Evolutionary conservation across 1,284 basidiomycete species (phyloP).

Genomic region (Earliella scabrosa): DNA sequence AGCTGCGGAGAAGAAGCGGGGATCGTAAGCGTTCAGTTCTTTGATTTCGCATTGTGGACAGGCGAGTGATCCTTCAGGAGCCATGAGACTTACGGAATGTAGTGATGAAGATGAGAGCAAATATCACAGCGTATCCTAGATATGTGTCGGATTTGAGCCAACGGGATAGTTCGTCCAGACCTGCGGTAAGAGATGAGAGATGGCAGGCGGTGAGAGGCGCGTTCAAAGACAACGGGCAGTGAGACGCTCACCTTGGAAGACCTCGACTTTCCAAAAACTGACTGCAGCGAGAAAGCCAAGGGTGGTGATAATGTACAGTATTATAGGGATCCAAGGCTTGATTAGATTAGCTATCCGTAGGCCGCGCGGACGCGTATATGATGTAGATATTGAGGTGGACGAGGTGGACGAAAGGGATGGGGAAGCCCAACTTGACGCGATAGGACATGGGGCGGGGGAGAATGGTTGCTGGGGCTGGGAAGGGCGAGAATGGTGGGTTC

Average conservation of each 20-base stretch:
- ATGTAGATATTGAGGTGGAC: conserved; percentile 33
- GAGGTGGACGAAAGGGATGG: conserved; percentile 25
- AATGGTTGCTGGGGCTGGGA: conserved; percentile 25
- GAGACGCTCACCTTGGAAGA: conserved; percentile 64
- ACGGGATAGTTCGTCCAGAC: conserved; percentile 71
- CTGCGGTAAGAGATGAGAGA: conserved; percentile 39
- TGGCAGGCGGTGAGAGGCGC: conserved; percentile 3
- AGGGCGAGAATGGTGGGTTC: conserved; percentile 18
- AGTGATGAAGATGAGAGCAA: conserved; percentile 79
- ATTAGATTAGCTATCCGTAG: conserved; percentile 59
- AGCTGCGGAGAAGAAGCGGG: conserved; percentile 45
- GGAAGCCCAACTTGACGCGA: conserved; percentile 35
- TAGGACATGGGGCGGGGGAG: conserved; percentile 27
- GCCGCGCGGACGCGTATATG: conserved; percentile 52
- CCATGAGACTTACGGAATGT: conserved; percentile 71
- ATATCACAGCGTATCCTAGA: conserved; percentile 74
- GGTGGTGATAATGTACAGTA: conserved; percentile 69
- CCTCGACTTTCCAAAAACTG: conserved; percentile 72
- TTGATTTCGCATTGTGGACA: not conserved
- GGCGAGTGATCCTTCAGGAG: not conserved
- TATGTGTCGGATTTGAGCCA: conserved; percentile 72
- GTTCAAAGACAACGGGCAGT: not conserved
- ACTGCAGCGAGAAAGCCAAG: conserved; percentile 73
- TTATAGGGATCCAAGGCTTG: conserved; percentile 73
- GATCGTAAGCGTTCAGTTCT: conserved; percentile 12